A percentile compares a stretch with the other conserved stretches of the same genome.
Evolutionary conservation across 2,329 filamentous ascomycete species (phyloP).

Genomic region (Metarhizium robertsii): DNA sequence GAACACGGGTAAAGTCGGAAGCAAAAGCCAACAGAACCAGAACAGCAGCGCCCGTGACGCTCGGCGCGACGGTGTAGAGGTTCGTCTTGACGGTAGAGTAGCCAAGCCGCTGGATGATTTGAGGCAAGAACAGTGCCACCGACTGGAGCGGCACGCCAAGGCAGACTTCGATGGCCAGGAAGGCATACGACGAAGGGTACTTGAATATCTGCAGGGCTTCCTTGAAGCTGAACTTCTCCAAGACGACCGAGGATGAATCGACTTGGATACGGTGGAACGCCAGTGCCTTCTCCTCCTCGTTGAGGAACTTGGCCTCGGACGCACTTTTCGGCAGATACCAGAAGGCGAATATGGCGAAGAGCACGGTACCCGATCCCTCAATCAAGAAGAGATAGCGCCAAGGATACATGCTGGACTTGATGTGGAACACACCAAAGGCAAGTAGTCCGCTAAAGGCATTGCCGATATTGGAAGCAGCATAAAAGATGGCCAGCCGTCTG

Average conservation of each 20-base stretch:
- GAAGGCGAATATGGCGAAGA: conserved; percentile 55
- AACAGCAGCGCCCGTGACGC: conserved; percentile 64
- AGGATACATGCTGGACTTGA: conserved; percentile 26
- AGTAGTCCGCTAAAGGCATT: conserved; percentile 42
- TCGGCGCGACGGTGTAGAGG: conserved; percentile 73
- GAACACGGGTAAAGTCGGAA: conserved; percentile 55
- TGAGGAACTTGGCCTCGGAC: conserved; percentile 55
- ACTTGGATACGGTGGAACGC: conserved; percentile 67
- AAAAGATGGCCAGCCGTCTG: conserved; percentile 53
- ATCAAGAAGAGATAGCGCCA: conserved; percentile 47
- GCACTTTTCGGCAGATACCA: conserved; percentile 60
- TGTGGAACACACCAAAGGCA: conserved; percentile 39
- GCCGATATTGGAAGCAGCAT: conserved; percentile 66
- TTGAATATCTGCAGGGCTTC: conserved; percentile 44
- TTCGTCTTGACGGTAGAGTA: conserved; percentile 54
- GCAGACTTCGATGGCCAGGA: conserved; percentile 46
- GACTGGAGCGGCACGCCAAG: conserved; percentile 50
- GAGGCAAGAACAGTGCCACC: conserved; percentile 44
- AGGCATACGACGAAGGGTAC: conserved; percentile 37
- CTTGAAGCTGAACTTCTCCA: conserved; percentile 40
- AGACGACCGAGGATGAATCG: conserved; percentile 57
- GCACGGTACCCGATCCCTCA: conserved; percentile 46
- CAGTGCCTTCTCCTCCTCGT: conserved; percentile 54
- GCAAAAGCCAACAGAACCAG: conserved; percentile 63
- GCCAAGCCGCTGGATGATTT: conserved; percentile 42